phyloP scores from a whole-genome alignment of 2,329 filamentous ascomycete genomes.

The Leptographium wingfieldii region DNA sequence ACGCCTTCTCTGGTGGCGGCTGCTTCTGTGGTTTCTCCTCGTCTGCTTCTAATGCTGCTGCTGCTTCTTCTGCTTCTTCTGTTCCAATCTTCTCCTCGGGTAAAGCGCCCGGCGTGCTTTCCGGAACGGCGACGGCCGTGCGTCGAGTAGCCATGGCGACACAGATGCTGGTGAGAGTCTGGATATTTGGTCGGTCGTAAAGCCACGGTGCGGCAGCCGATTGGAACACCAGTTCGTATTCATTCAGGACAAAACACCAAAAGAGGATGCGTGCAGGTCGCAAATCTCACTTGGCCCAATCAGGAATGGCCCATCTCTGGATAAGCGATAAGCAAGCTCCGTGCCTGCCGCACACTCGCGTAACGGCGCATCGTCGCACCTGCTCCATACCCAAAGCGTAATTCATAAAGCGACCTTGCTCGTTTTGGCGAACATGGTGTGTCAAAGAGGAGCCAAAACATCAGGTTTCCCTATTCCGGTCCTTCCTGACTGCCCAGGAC shows the following conservation, averaged over 20 bases:
- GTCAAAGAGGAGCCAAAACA: not conserved
- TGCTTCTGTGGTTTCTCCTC: slow-evolving; percentile 22
- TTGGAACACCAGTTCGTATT: not conserved
- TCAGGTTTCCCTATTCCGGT: not conserved
- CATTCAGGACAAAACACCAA: not conserved
- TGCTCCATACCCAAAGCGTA: not conserved
- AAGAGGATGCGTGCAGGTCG: not conserved
- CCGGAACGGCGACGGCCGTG: slow-evolving; percentile 1
- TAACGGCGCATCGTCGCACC: not conserved
- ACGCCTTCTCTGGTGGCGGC: slow-evolving; percentile 66
- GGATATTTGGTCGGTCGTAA: not conserved
- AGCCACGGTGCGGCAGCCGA: not conserved
- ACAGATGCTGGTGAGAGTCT: not conserved
- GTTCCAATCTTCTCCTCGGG: not conserved
- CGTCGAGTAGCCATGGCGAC: slow-evolving; percentile 10
- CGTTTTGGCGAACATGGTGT: not conserved
- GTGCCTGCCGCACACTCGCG: not conserved
- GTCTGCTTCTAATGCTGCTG: not conserved
- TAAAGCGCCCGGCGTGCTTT: not conserved
- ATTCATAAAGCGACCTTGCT: not conserved
- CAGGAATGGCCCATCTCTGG: not conserved
- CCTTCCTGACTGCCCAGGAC: not conserved
- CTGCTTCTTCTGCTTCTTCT: slow-evolving; percentile 1
- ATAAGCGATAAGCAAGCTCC: not conserved
- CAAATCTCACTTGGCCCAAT: not conserved